Conservation (phyloP, 164 flowering plant genomes). For the Vitis labrusca region DNA sequence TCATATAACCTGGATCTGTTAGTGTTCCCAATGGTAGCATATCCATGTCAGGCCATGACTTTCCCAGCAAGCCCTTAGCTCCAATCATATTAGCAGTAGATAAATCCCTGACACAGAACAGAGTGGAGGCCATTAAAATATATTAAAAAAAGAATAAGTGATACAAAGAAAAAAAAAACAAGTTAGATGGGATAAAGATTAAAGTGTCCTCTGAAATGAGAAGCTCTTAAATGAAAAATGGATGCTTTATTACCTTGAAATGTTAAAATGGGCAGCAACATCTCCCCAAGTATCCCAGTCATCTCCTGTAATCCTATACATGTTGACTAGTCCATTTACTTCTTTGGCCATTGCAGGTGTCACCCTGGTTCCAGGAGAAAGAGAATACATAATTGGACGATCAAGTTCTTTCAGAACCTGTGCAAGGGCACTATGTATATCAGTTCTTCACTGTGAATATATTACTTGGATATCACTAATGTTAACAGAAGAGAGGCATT, state of each 20-base stretch:
- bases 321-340: constrained; percentile 60
- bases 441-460: neutral
- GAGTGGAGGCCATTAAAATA: neutral
- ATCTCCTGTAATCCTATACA: constrained; percentile 92
- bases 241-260: constrained; percentile 51
- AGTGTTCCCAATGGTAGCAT: constrained; percentile 96
- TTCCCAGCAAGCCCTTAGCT: constrained; percentile 62
- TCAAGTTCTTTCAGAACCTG: constrained; percentile 64
- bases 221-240: constrained; percentile 4
- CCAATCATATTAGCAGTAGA: constrained; percentile 69
- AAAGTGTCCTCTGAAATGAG: neutral
- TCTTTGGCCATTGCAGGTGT: constrained; percentile 78
- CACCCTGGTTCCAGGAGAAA: constrained; percentile 88
- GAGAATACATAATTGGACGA: constrained; percentile 71
- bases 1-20: constrained; percentile 62
- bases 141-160: neutral
- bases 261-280: constrained; percentile 72
- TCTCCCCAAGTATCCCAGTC: constrained; percentile 93
- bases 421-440: constrained; percentile 12
- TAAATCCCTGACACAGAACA: constrained; percentile 55
- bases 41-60: constrained; percentile 93
- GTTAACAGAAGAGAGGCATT: neutral
- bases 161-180: no score
- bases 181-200: neutral
- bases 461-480: neutral